Evolutionary conservation across 1,139 yeast genomes (phyloP), one percentile per base, ranked within the genome.

Genomic region (Sugiyamaella sp.): DNA sequence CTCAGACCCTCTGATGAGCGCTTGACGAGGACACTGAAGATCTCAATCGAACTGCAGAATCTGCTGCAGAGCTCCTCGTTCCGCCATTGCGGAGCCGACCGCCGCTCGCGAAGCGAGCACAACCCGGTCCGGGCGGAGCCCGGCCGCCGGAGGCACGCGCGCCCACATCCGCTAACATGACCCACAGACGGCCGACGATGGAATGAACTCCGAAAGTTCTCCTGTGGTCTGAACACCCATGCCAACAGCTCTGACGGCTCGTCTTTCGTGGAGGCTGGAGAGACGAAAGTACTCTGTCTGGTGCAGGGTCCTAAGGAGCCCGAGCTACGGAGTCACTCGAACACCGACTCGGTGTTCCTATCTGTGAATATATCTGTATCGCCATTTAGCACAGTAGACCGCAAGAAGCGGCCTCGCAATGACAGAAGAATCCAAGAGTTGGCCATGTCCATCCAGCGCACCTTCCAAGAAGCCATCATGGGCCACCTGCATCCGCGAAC

Each of bases 291-390:
- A 32, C 80, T 90, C 46, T 89, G 97, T 62, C 78, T 85, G 62
- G 91, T 93, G 1, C 81, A 81, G 57, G 99, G 99, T 0, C 99
- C 99, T 1, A 83, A 80, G 77, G 98, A 89, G 68, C 97, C 95
- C 4, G 75, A 75, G 16, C 65, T 77, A 45, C 70, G 81, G 32
- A 55, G 66, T 10, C 70, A 77, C 72, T 69, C 55, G 71, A 72
- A 73, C 74, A 62, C 64, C 70, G 69, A 64, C 14, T 52, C 59
- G 53, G 89, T 93, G 1, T 76, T 79, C 1, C 71, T 93, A 21
- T 82, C 80, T 20, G 85, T 91, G 16, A 80, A 80, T 54, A 73
- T 91, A 17, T 81, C 82, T 49, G 78, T 90, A 29, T 88, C 97
- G 1, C 88, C 93, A 53, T 93, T 91, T 71, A 84, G 95, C 29